Percentiles rank a stretch among this genome's conserved stretches.
phyloP scores from a whole-genome alignment of 148 eudicot species.

The Rhododendron mucronatum region DNA sequence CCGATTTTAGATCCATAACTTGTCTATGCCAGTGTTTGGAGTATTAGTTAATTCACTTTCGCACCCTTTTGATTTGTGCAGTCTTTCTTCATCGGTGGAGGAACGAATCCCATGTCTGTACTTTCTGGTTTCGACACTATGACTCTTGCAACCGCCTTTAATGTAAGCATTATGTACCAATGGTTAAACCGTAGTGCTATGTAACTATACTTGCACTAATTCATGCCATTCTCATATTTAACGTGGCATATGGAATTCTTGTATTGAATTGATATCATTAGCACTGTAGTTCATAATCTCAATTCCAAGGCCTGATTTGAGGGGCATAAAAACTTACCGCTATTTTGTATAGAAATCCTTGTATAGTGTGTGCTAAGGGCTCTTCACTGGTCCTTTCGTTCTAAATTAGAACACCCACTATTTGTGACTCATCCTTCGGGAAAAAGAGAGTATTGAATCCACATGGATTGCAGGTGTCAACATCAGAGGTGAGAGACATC shows the following conservation, averaged over 20 bases:
- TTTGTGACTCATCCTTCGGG: neutral
- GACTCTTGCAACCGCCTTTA: slow-evolving; percentile 66
- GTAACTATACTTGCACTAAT: neutral
- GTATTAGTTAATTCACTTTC: neutral
- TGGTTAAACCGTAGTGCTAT: neutral
- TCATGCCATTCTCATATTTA: neutral
- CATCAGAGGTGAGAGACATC: slow-evolving; percentile 35
- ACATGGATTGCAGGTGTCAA: slow-evolving; percentile 47
- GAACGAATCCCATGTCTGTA: slow-evolving; percentile 54
- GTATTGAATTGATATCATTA: neutral
- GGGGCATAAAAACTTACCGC: neutral
- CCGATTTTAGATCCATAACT: neutral
- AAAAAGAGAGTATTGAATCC: neutral
- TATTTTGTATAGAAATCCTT: neutral
- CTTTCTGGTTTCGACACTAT: slow-evolving; percentile 70
- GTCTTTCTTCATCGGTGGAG: slow-evolving; percentile 91
- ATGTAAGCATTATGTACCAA: slow-evolving; percentile 38
- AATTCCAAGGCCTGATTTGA: neutral
- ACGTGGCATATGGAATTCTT: neutral
- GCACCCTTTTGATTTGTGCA: slow-evolving; percentile 17
- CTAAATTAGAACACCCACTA: neutral
- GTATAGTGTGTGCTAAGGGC: neutral
- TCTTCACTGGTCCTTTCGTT: neutral
- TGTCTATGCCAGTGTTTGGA: neutral
- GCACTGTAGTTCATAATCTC: neutral